phyloP scores from a whole-genome alignment of 805 yeast species.

The Candida ponderosae region DNA sequence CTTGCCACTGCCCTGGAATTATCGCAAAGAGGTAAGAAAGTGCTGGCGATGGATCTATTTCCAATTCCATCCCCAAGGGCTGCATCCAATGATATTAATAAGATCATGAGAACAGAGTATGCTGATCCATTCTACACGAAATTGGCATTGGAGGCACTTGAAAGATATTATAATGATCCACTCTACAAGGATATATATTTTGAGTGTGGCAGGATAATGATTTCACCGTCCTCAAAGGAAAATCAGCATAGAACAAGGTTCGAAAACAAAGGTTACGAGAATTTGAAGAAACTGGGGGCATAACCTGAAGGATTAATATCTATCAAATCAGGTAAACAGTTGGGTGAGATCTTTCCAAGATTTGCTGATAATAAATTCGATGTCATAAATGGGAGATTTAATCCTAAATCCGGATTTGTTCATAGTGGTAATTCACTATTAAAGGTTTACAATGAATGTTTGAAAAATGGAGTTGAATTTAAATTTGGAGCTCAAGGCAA shows the following conservation, averaged over 20 bases:
- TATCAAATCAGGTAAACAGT: constrained; percentile 22
- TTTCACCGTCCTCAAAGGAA: constrained; percentile 21
- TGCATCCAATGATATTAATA: constrained; percentile 41
- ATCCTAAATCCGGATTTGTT: constrained; percentile 35
- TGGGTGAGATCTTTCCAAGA: constrained; percentile 21
- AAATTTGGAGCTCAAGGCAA: constrained; percentile 24
- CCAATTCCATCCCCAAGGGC: constrained; percentile 37
- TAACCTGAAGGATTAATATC: constrained; percentile 20
- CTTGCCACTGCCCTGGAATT: constrained; percentile 35
- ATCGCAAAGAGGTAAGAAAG: constrained; percentile 21
- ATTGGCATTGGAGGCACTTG: constrained; percentile 37
- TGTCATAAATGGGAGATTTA: constrained; percentile 22
- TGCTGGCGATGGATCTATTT: constrained; percentile 31
- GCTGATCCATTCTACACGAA: constrained; percentile 32
- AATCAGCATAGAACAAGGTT: constrained; percentile 28
- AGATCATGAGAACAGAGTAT: constrained; percentile 42
- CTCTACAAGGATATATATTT: constrained; percentile 25
- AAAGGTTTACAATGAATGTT: constrained; percentile 22
- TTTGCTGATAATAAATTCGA: constrained; percentile 18
- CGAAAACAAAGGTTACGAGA: constrained; percentile 29
- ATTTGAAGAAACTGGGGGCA: constrained; percentile 20
- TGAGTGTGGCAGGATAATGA: constrained; percentile 34
- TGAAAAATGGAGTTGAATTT: constrained; percentile 25
- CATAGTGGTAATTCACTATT: constrained; percentile 31
- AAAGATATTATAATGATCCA: constrained; percentile 29